Evolutionary conservation across 2,329 filamentous ascomycete species (phyloP).

Genomic region (Pseudogymnoascus sp.): DNA sequence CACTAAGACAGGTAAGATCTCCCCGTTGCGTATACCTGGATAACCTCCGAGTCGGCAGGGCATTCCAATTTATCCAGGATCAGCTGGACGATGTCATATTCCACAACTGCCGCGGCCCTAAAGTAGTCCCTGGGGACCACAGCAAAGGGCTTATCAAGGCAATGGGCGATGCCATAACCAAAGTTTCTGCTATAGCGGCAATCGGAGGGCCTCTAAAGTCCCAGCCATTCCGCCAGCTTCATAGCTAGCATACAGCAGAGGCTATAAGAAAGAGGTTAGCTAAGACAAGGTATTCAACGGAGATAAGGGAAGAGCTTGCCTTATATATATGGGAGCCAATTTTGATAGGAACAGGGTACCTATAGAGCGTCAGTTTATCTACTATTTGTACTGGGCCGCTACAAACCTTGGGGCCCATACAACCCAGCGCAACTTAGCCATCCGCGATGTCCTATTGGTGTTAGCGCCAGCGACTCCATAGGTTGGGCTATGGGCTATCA

Average conservation of each 20-base stretch:
- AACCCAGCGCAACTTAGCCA: not conserved
- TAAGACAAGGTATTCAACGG: not conserved
- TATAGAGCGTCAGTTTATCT: not conserved
- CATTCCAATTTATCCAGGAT: too few relatives aligned
- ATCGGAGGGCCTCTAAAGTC: too few relatives aligned
- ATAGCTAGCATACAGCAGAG: not conserved
- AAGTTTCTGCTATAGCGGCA: too few relatives aligned
- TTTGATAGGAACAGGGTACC: not conserved
- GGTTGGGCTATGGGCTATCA: not conserved
- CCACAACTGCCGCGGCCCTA: too few relatives aligned
- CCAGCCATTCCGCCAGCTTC: too few relatives aligned
- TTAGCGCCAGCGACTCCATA: not conserved
- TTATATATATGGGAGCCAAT: not conserved
- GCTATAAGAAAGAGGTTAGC: not conserved
- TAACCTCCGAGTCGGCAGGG: too few relatives aligned
- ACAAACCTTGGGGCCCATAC: not conserved
- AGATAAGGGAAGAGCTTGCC: not conserved
- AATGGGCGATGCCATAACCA: too few relatives aligned
- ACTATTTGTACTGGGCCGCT: not conserved
- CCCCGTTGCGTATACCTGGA: too few relatives aligned
- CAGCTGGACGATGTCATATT: too few relatives aligned
- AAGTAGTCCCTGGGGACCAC: too few relatives aligned
- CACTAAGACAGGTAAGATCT: too few relatives aligned
- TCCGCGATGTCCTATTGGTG: not conserved
- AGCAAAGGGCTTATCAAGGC: too few relatives aligned